phyloP scores from a whole-genome alignment of 139 green algal genomes.

The Pleodorina starrii region DNA sequence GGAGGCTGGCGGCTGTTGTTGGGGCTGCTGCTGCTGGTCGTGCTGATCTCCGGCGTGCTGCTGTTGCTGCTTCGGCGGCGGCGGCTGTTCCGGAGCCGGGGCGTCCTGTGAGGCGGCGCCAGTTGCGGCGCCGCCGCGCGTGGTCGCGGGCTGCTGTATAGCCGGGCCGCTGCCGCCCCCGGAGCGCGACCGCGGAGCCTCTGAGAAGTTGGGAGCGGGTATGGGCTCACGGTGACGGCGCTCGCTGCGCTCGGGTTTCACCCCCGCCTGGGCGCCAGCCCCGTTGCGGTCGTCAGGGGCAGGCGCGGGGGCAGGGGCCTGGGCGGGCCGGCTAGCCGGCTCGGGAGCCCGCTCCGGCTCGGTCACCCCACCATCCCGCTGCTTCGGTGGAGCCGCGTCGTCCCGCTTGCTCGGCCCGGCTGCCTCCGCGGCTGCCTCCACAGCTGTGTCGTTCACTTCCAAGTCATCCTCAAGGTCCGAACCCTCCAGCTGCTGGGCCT shows the following conservation, averaged over 20 bases:
- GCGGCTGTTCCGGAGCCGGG: not conserved
- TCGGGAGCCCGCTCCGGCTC: too few relatives aligned
- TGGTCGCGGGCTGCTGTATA: not conserved
- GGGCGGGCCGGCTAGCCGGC: too few relatives aligned
- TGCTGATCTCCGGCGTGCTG: not conserved
- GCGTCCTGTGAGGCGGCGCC: not conserved
- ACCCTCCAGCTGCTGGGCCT: constrained; percentile 33
- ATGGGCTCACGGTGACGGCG: constrained; percentile 31
- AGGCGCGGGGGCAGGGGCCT: not conserved
- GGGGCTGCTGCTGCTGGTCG: not conserved
- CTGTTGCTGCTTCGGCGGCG: not conserved
- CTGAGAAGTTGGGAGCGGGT: constrained; percentile 11
- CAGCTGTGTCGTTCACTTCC: not conserved
- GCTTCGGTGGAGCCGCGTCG: too few relatives aligned
- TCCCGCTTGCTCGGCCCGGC: not conserved
- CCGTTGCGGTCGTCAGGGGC: not conserved
- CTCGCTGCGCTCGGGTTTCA: not conserved
- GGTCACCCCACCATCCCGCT: too few relatives aligned
- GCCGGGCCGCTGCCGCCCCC: not conserved
- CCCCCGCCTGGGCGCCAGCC: not conserved
- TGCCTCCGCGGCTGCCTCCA: not conserved
- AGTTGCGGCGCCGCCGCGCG: not conserved
- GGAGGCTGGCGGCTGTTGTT: not conserved
- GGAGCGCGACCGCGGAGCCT: not conserved
- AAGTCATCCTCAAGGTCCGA: constrained; percentile 41